phyloP scores from a whole-genome alignment of 2,329 filamentous ascomycete genomes.

The Trichoderma atroviride region DNA sequence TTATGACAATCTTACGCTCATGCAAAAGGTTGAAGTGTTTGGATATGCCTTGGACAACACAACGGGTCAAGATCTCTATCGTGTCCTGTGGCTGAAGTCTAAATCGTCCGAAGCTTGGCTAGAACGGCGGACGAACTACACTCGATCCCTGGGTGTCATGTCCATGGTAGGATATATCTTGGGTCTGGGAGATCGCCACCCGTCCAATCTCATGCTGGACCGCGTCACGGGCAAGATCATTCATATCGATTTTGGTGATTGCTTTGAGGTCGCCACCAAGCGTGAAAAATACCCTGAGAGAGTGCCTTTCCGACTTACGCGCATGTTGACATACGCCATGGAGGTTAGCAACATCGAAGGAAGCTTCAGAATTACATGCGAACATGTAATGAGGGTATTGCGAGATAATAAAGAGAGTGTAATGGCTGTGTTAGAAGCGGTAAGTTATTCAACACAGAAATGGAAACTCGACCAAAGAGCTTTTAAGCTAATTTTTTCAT shows the following conservation, averaged over 20 bases:
- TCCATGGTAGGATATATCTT: slow-evolving; percentile 99
- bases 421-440: slow-evolving; percentile 96
- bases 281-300: slow-evolving; percentile 98
- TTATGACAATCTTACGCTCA: slow-evolving; percentile 96
- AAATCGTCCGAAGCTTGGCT: slow-evolving; percentile 98
- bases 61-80: slow-evolving; percentile 96
- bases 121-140: slow-evolving; percentile 97
- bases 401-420: slow-evolving; percentile 97
- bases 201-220: slow-evolving; percentile 97
- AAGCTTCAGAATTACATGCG: slow-evolving; percentile 96
- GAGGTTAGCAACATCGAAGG: slow-evolving; percentile 99
- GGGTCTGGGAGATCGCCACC: slow-evolving; percentile 92
- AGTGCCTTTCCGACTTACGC: slow-evolving; percentile 94
- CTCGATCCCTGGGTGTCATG: slow-evolving; percentile 95
- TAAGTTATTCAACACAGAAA: slow-evolving; percentile 54
- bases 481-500: slow-evolving; percentile 2
- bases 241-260: slow-evolving; percentile 99
- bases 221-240: slow-evolving; percentile 94
- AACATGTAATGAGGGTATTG: slow-evolving; percentile 96
- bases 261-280: slow-evolving; percentile 99
- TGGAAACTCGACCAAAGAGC: background rate
- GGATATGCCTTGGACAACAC: slow-evolving; percentile 99
- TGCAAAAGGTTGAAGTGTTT: slow-evolving; percentile 99
- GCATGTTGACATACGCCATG: slow-evolving; percentile 99
- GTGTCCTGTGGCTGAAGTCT: slow-evolving; percentile 97